Base-by-base conservation (phyloP, 495 filamentous ascomycete genomes). In the Filosporella fistucella region DNA sequence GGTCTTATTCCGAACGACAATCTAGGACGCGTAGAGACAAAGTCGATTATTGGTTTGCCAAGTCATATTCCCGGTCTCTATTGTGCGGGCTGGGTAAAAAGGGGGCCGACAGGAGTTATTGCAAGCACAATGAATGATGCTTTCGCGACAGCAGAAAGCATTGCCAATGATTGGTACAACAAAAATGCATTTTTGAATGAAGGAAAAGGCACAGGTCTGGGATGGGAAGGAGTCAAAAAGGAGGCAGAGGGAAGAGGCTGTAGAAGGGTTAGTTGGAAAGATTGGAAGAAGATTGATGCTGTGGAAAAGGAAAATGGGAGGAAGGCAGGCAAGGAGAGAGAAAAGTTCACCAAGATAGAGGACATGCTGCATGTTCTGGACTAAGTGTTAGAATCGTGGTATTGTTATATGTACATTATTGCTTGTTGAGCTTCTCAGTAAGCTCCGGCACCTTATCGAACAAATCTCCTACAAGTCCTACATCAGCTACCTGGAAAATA, bases 401-500 rank as follows among this genome's bases (percentile, higher is more conserved):
- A 32, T 44, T 41, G 34, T 49, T 33, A 45, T 49, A 49, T 37
- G 43, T 21, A 29, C 14, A 43, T 37, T 76, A 71, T 57, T 69
- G 76, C 64, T 89, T 89, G 52, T 89, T 90, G 49, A 98, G 60
- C 76, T 98, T 97, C 75, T 95, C 85, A 4, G 90, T 97, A 70
- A 98, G 68, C 73, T 98, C 91, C 7, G 93, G 93, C 41, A 96
- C 91, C 70, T 86, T 89, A 28, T 93, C 84, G 66, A 97, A 97
- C 59, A 98, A 68, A 72, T 98, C 93, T 47, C 91, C 93, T 2
- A 96, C 89, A 29, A 97, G 70, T 10, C 93, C 93, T 37, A 96
- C 89, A 64, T 98, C 93, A 18, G 93, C 94, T 52, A 98, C 79
- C 68, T 98, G 94, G 76, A 98, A 97, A 52, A 98, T 98, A 2